phyloP scores from a whole-genome alignment of 768 basidiomycete genomes.

The Xerocomellus intermedius region DNA sequence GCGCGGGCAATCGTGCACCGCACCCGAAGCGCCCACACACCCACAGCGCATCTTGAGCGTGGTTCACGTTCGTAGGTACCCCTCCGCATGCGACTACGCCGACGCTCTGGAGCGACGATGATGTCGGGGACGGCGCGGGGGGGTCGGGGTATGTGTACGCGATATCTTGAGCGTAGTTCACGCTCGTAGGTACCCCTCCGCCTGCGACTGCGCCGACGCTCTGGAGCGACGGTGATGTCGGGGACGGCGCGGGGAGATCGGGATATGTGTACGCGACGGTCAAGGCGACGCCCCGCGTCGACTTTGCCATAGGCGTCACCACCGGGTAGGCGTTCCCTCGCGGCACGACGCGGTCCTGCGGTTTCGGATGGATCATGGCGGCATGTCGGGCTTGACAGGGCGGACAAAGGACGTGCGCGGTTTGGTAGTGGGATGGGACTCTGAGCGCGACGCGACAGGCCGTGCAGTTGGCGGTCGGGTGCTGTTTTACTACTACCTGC shows the following conservation, averaged over 20 bases:
- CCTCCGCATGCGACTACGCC: neutral
- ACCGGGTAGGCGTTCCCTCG: constrained; percentile 6
- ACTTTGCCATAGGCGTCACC: neutral
- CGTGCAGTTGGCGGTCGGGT: neutral
- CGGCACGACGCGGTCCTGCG: neutral
- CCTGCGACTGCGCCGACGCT: neutral
- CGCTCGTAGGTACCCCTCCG: too few species aligned
- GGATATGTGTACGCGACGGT: neutral
- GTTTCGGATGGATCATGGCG: neutral
- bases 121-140: neutral
- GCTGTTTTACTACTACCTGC: neutral
- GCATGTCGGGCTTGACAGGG: constrained; percentile 8
- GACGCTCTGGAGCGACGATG: neutral
- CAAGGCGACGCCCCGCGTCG: neutral
- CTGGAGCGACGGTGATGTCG: neutral
- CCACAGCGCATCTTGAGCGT: neutral
- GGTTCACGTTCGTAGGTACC: neutral
- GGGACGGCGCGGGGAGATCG: neutral
- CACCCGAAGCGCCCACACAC: constrained; percentile 24
- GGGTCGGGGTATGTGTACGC: neutral
- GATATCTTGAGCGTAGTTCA: neutral
- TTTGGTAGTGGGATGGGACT: neutral
- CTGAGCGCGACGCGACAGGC: constrained; percentile 8
- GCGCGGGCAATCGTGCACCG: neutral
- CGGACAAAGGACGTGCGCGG: constrained; percentile 8